These are phyloP conservation scores for Pseudovirgaria hyperparasitica DNA, from an alignment of 2,329 filamentous ascomycete genomes.

Conservation along the genomic window DNA sequence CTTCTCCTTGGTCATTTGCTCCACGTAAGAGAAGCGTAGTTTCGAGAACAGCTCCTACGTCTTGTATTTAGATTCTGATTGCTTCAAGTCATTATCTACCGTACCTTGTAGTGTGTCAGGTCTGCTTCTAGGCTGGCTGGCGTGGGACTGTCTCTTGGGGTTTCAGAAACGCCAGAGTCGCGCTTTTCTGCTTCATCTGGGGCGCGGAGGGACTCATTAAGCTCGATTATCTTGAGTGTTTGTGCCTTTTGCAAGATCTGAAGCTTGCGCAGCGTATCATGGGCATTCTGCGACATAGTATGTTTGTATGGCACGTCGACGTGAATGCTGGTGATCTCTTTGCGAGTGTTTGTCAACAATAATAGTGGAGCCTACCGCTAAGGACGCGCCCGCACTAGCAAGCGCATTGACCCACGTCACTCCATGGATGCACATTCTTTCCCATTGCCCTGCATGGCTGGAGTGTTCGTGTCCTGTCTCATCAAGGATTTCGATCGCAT, in stretches of 20 bases:
- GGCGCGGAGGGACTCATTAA: slow-evolving; percentile 61
- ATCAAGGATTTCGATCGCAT: too few relatives aligned
- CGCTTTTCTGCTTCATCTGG: slow-evolving; percentile 31
- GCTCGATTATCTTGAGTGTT: slow-evolving; percentile 56
- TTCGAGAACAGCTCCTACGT: slow-evolving; percentile 84
- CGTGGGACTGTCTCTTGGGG: slow-evolving; percentile 50
- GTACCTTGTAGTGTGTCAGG: slow-evolving; percentile 69
- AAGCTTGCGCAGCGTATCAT: slow-evolving; percentile 17
- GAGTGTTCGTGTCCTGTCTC: neutral
- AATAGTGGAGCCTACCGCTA: neutral
- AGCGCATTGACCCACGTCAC: too few relatives aligned
- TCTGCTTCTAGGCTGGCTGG: slow-evolving; percentile 73
- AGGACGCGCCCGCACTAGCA: neutral
- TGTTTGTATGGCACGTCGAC: neutral
- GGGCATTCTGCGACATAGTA: neutral
- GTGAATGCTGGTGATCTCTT: slow-evolving; percentile 1
- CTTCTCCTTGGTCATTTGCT: slow-evolving; percentile 97
- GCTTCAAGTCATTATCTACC: neutral
- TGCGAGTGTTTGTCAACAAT: slow-evolving; percentile 14
- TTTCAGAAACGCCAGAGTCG: slow-evolving; percentile 55
- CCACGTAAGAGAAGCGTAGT: slow-evolving; percentile 90
- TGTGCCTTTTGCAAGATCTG: slow-evolving; percentile 45
- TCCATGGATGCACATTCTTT: too few relatives aligned
- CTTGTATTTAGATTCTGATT: neutral
- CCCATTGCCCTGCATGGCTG: too few relatives aligned